Evolutionary conservation across 2,329 filamentous ascomycete genomes (phyloP), one percentile per base, ranked within the genome.

Genomic region (Acarospora socialis): DNA sequence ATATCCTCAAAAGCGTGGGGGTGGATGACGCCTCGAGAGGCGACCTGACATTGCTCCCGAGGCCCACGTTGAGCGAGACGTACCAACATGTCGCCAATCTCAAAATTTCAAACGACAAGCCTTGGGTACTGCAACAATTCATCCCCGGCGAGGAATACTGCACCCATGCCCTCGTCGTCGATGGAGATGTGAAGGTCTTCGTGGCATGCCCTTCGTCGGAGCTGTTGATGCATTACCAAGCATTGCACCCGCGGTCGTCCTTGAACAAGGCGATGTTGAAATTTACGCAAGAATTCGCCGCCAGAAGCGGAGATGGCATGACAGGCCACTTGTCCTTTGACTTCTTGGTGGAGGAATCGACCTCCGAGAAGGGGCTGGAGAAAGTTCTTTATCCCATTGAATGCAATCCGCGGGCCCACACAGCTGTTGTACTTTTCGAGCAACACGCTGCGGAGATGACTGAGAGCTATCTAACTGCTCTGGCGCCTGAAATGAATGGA

Each of bases 281-380:
- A 2, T 81, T 83, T 43, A 83, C 78, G 1, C 49, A 65, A 33
- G 56, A 52, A 7, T 73, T 77, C 33, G 70, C 70, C 0, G 47
- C 49, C 3, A 61, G 60, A 26, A 57, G 64, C 15, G 65, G 66
- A 1, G 32, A 51, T 9, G 44, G 48, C 3, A 57, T 80, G 45
- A 82, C 77, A 0, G 80, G 80, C 0, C 81, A 86, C 47, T 50
- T 84, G 19, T 76, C 69, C 12, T 76, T 86, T 33, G 74, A 81
- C 48, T 77, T 86, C 39, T 56, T 83, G 41, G 66, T 78, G 2
- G 63, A 70, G 28, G 56, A 65, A 29, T 48, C 55, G 22, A 33
- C 27, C 9, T 37, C 27, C 30, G 41, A 41, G 41, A 47, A 29
- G 41, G 51, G 34, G 30, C 46, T 30, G 39, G 47, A 20, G 33